These are phyloP conservation scores for Hypomyces perniciosus DNA, from an alignment of 2,329 filamentous ascomycete species.

Conservation along the genomic window DNA sequence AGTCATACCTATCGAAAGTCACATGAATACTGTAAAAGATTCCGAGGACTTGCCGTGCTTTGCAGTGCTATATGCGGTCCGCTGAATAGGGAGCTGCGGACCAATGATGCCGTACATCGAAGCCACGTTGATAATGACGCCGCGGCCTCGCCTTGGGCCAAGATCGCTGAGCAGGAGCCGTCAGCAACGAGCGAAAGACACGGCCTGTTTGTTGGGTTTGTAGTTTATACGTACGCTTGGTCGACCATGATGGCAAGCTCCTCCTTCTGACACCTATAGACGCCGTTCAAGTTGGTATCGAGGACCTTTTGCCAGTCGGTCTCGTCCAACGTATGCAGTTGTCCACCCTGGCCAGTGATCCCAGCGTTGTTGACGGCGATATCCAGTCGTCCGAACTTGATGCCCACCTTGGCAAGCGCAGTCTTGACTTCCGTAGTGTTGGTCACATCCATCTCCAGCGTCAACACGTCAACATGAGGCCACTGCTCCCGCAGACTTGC, in stretches of 20 bases:
- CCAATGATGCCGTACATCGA: conserved; percentile 46
- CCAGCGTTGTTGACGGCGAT: conserved; percentile 52
- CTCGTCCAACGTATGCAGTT: conserved; percentile 40
- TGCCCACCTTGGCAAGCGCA: conserved; percentile 35
- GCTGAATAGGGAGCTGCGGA: conserved; percentile 26
- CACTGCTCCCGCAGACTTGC: conserved; percentile 29
- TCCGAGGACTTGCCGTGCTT: conserved; percentile 40
- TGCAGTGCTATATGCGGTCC: conserved; percentile 43
- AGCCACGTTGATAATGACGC: conserved; percentile 49
- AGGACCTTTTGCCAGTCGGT: conserved; percentile 46
- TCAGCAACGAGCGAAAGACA: not conserved
- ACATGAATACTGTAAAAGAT: not conserved
- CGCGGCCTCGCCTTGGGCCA: conserved; percentile 36
- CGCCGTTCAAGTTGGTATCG: conserved; percentile 48
- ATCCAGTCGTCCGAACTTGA: conserved; percentile 47
- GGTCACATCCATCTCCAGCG: conserved; percentile 41
- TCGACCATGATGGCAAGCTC: conserved; percentile 45
- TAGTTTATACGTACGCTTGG: conserved; percentile 34
- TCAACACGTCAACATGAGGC: conserved; percentile 35
- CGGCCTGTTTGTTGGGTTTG: not conserved
- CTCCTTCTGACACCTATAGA: conserved; percentile 52
- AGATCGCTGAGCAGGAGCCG: conserved; percentile 22
- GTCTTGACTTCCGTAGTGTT: conserved; percentile 36
- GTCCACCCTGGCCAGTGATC: conserved; percentile 34
- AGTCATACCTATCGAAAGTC: not conserved